Percentiles rank a stretch among this genome's conserved stretches.
phyloP scores from a whole-genome alignment of 2,329 filamentous ascomycete species.

The Ascochyta lentis region DNA sequence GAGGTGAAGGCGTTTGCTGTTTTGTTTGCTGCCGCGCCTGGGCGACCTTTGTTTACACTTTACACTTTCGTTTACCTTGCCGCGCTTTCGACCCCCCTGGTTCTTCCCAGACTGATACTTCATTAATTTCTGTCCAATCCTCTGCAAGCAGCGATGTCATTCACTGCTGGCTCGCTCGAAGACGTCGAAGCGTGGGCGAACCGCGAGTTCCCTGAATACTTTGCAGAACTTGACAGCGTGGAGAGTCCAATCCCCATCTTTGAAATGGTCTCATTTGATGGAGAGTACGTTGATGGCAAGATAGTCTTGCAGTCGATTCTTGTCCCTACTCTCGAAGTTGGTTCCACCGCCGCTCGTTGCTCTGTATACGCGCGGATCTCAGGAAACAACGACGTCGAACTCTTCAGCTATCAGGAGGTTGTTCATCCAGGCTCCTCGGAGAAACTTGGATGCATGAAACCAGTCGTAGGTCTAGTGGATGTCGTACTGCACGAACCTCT shows the following conservation, averaged over 20 bases:
- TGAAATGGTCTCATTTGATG: background rate
- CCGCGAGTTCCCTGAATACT: background rate
- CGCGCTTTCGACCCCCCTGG: background rate
- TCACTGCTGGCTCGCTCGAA: background rate
- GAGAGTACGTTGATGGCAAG: background rate
- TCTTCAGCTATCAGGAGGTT: background rate
- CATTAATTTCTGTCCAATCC: background rate
- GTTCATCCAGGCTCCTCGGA: too few relatives aligned
- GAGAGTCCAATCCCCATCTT: background rate
- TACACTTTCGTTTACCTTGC: too few relatives aligned
- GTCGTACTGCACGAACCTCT: background rate
- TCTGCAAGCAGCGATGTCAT: background rate
- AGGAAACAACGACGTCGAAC: background rate
- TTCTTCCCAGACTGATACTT: background rate
- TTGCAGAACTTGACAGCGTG: background rate
- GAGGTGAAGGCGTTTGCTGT: background rate
- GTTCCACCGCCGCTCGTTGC: background rate
- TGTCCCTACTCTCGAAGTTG: background rate
- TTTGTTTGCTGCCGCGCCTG: background rate
- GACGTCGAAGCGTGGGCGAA: constrained; percentile 7
- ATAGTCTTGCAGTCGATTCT: background rate
- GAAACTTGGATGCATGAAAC: background rate
- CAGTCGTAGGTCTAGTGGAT: background rate
- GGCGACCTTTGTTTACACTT: background rate
- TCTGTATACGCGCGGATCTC: background rate